Evolutionary conservation across 2,329 filamentous ascomycete species (phyloP).

Genomic region (Penicillium decumbens): DNA sequence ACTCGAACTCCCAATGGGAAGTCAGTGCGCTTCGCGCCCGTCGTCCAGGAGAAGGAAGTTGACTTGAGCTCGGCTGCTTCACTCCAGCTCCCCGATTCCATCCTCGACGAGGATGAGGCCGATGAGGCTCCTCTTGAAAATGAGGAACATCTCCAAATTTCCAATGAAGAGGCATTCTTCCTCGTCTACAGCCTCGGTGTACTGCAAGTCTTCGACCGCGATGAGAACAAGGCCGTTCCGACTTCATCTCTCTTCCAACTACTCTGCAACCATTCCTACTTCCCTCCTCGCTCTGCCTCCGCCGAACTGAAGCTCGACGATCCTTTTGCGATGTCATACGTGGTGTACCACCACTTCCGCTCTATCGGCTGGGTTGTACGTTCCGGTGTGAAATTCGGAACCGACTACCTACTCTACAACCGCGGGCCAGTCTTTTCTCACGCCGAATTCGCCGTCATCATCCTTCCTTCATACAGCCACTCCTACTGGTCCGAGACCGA

Average conservation of each 20-base stretch:
- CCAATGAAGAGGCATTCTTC: conserved; percentile 87
- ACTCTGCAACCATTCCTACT: conserved; percentile 66
- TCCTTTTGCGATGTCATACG: conserved; percentile 78
- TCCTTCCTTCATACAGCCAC: conserved; percentile 76
- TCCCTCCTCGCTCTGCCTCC: conserved; percentile 52
- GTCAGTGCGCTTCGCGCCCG: conserved; percentile 66
- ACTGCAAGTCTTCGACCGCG: conserved; percentile 54
- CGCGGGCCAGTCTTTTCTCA: conserved; percentile 91
- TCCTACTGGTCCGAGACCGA: conserved; percentile 60
- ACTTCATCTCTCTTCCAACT: conserved; percentile 58
- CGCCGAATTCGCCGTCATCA: conserved; percentile 82
- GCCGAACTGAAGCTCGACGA: conserved; percentile 65
- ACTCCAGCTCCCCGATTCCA: conserved; percentile 1
- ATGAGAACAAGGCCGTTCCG: conserved; percentile 43
- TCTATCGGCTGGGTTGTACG: conserved; percentile 93
- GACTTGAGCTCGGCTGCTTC: conserved; percentile 22
- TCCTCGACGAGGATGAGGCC: conserved; percentile 16
- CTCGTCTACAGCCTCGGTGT: conserved; percentile 74
- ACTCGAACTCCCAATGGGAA: conserved; percentile 41
- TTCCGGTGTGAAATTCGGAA: conserved; percentile 87
- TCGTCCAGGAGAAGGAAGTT: conserved; percentile 62
- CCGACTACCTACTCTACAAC: conserved; percentile 91
- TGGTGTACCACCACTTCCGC: conserved; percentile 91
- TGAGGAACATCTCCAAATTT: conserved; percentile 87
- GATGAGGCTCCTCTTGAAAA: conserved; percentile 39